Conservation (phyloP, 2,329 filamentous ascomycete genomes). For the Diaporthe citri region DNA sequence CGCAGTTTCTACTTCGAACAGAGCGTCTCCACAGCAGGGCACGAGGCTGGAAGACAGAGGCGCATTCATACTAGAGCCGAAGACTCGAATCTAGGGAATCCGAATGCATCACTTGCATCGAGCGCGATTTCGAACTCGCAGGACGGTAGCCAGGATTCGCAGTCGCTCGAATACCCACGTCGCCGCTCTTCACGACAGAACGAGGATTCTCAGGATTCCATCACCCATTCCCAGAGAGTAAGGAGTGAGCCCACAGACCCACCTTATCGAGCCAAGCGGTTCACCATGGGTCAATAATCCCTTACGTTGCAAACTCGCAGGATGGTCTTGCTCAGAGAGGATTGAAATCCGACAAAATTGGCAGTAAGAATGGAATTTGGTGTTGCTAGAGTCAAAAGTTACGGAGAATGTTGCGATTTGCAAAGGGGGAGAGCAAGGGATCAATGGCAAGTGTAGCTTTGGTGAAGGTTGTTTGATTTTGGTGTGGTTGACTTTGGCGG, state of each 20-base stretch:
- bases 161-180: constrained; percentile 35
- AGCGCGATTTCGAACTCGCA: not conserved
- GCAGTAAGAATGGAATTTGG: too few relatives aligned
- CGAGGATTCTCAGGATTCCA: constrained; percentile 41
- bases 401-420: not conserved
- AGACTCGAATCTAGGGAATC: not conserved
- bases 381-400: not conserved
- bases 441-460: not conserved
- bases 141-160: constrained; percentile 8
- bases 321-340: not conserved
- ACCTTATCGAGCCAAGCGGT: not conserved
- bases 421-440: not conserved
- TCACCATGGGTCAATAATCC: not conserved
- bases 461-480: not conserved
- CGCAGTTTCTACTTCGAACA: not conserved
- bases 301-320: not conserved
- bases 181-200: constrained; percentile 29
- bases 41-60: not conserved
- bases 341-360: too few relatives aligned
- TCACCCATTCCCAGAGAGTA: constrained; percentile 39
- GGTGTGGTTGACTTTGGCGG: not conserved
- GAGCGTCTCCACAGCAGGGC: not conserved
- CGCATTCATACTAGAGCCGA: not conserved
- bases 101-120: not conserved
- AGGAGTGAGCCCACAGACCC: not conserved